Evolutionary conservation across 2,329 filamentous ascomycete genomes (phyloP).

Genomic region (Cytospora mali): DNA sequence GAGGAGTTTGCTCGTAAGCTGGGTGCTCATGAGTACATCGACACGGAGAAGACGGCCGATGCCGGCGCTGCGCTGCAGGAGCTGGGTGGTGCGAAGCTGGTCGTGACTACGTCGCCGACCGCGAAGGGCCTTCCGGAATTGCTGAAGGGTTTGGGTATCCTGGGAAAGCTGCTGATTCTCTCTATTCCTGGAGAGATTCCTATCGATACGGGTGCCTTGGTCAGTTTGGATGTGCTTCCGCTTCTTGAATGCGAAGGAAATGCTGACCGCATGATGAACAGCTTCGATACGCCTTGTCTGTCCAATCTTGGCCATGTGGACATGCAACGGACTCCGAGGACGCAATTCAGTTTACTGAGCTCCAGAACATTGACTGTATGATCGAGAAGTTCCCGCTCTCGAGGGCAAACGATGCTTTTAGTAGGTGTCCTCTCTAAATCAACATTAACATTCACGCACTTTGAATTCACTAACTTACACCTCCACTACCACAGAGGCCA

Average conservation of each 20-base stretch:
- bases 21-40: conserved; percentile 60
- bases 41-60: conserved; percentile 41
- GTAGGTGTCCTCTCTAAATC: no score
- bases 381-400: conserved; percentile 65
- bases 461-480: background rate
- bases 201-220: conserved; percentile 46
- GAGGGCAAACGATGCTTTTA: conserved; percentile 46
- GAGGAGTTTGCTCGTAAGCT: conserved; percentile 55
- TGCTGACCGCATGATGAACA: background rate
- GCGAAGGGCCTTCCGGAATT: conserved; percentile 56
- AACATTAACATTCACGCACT: background rate
- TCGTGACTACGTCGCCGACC: conserved; percentile 66
- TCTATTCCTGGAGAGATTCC: conserved; percentile 47
- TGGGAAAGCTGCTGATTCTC: conserved; percentile 65
- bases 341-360: conserved; percentile 65
- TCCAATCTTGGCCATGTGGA: conserved; percentile 67
- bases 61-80: conserved; percentile 41
- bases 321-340: conserved; percentile 66
- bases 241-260: background rate
- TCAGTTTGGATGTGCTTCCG: conserved; percentile 34
- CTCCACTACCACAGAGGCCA: background rate
- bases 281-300: conserved; percentile 51
- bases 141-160: conserved; percentile 53
- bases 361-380: conserved; percentile 65
- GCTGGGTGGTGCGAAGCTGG: conserved; percentile 63